phyloP scores from a whole-genome alignment of 2,329 filamentous ascomycete genomes.

The Fusarium nanum region DNA sequence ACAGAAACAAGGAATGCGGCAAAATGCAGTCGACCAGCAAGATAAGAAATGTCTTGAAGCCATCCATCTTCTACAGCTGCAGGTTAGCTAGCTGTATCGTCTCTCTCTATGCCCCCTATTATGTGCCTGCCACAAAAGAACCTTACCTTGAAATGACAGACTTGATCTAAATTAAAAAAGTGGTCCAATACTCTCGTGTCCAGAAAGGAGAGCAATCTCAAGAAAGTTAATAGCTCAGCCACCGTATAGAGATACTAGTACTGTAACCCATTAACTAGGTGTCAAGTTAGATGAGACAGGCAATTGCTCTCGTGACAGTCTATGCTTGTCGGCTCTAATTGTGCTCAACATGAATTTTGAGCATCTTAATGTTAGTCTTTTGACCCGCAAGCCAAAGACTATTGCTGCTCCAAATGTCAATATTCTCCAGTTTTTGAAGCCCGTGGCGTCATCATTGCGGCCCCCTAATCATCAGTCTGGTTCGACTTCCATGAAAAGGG shows the following conservation, averaged over 20 bases:
- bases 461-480: conserved; percentile 1
- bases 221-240: conserved; percentile 27
- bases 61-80: background rate
- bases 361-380: conserved; percentile 15
- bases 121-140: conserved; percentile 3
- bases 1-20: conserved; percentile 23
- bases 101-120: background rate
- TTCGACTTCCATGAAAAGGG: conserved; percentile 8
- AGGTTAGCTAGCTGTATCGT: background rate
- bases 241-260: background rate
- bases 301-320: conserved; percentile 37
- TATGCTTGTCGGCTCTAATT: conserved; percentile 21
- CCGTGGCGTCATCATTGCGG: conserved; percentile 35
- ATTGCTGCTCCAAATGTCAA: background rate
- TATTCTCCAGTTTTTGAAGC: conserved; percentile 1
- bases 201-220: conserved; percentile 37
- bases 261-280: background rate
- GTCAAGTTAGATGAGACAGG: conserved; percentile 28
- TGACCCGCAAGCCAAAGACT: background rate
- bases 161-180: conserved; percentile 40
- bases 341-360: conserved; percentile 10
- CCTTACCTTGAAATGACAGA: conserved; percentile 21
- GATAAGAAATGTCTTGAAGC: background rate
- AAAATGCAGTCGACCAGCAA: background rate
- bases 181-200: conserved; percentile 35